Percentiles rank a stretch among this genome's conserved stretches.
These are phyloP conservation scores for Albophoma yamanashiensis DNA, from an alignment of 2,329 filamentous ascomycete genomes.

Conservation along the genomic window DNA sequence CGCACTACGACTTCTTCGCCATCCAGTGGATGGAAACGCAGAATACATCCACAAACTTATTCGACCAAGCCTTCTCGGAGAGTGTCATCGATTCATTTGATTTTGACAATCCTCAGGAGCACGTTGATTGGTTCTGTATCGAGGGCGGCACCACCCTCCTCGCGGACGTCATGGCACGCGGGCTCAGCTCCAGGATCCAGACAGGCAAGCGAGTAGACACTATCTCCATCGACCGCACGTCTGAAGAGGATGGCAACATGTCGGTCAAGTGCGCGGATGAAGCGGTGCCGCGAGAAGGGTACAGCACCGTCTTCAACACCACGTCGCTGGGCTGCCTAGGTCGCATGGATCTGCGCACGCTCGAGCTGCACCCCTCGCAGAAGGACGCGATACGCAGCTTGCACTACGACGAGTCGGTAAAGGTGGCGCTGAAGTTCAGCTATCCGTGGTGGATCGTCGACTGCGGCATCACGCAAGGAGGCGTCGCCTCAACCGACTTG, in stretches of 20 bases:
- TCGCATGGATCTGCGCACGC: background rate
- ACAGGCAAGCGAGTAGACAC: background rate
- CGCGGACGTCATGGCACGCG: slow-evolving; percentile 30
- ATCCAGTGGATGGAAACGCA: slow-evolving; percentile 13
- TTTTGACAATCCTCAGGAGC: slow-evolving; percentile 11
- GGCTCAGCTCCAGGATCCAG: background rate
- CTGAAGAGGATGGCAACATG: background rate
- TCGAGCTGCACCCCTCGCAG: background rate
- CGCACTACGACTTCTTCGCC: slow-evolving; percentile 5
- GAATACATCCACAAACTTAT: slow-evolving; percentile 16
- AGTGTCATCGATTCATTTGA: slow-evolving; percentile 20
- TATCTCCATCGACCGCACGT: background rate
- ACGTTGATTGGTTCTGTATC: slow-evolving; percentile 2
- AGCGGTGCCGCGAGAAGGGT: background rate
- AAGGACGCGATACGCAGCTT: background rate
- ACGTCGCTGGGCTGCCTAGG: background rate
- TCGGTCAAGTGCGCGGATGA: background rate
- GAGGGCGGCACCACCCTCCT: background rate
- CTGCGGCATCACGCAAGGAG: background rate
- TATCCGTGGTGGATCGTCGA: background rate
- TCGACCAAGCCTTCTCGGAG: slow-evolving; percentile 24
- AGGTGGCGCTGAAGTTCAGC: background rate
- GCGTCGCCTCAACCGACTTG: background rate
- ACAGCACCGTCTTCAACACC: background rate
- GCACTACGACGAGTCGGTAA: background rate